Conservation (phyloP, 768 basidiomycete species). For the Pleurotus pulmonarius region DNA sequence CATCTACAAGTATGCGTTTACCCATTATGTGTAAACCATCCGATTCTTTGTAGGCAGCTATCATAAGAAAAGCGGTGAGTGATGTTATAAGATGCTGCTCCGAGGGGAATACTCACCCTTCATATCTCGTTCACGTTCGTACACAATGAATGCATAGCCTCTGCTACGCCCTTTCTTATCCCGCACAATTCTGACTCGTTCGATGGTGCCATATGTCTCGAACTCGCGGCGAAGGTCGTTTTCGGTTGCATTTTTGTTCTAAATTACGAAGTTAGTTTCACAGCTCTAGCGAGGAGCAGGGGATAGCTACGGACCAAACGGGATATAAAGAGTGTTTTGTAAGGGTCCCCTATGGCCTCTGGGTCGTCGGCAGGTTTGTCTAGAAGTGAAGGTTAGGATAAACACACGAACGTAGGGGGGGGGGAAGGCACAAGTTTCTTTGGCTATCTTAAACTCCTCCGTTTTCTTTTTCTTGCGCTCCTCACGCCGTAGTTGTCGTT, state of each 20-base stretch:
- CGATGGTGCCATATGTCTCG: conserved; percentile 91
- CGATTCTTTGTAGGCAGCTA: conserved; percentile 97
- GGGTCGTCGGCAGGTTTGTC: conserved; percentile 92
- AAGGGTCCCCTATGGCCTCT: conserved; percentile 92
- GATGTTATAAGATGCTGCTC: background rate
- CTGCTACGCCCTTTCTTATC: conserved; percentile 85
- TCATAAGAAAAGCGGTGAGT: conserved; percentile 3
- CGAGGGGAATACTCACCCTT: conserved; percentile 61
- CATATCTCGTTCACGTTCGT: conserved; percentile 98
- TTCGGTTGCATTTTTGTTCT: conserved; percentile 93
- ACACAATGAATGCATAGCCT: conserved; percentile 97
- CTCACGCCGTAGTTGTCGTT: conserved; percentile 73
- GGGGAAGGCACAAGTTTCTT: conserved; percentile 72
- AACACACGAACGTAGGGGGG: background rate
- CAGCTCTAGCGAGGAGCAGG: conserved; percentile 3
- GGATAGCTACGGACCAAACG: conserved; percentile 57
- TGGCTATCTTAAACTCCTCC: conserved; percentile 75
- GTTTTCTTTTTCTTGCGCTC: conserved; percentile 72
- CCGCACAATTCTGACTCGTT: conserved; percentile 88
- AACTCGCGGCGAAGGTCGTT: conserved; percentile 93
- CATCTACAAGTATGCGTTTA: conserved; percentile 94
- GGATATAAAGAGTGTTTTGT: conserved; percentile 97
- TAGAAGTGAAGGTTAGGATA: conserved; percentile 25
- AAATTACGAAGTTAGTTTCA: conserved; percentile 13
- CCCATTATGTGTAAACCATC: conserved; percentile 95